phyloP scores from a whole-genome alignment of 129 eudicot species.

The Escallonia rubra region DNA sequence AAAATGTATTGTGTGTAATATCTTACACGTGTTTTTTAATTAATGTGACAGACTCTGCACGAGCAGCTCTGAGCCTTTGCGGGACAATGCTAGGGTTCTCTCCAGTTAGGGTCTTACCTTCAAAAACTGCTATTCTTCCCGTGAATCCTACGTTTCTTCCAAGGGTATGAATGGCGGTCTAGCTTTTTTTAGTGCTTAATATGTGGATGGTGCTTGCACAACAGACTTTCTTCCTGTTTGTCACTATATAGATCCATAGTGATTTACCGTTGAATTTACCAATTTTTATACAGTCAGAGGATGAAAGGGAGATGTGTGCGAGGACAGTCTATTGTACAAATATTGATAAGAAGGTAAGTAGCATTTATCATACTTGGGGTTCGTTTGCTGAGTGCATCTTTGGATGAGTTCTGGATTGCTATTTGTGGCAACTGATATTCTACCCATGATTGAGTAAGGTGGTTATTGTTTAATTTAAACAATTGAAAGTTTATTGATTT shows the following conservation, averaged over 20 bases:
- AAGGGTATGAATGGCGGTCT: slow-evolving; percentile 43
- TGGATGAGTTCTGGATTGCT: neutral
- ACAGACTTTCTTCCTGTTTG: neutral
- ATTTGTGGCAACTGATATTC: neutral
- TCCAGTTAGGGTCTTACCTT: slow-evolving; percentile 82
- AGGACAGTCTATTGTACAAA: slow-evolving; percentile 98
- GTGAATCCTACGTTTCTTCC: slow-evolving; percentile 98
- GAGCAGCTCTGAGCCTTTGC: slow-evolving; percentile 74
- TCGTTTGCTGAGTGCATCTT: neutral
- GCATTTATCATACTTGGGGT: neutral
- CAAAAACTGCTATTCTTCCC: slow-evolving; percentile 97
- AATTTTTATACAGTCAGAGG: slow-evolving; percentile 63
- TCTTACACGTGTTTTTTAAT: slow-evolving; percentile 6
- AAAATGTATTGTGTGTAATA: neutral
- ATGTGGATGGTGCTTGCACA: neutral
- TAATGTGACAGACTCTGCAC: slow-evolving; percentile 66
- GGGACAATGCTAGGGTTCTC: slow-evolving; percentile 80
- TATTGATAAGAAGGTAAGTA: slow-evolving; percentile 82
- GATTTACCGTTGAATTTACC: neutral
- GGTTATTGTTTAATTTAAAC: neutral
- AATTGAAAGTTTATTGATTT: neutral
- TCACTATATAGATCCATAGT: neutral
- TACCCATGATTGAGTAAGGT: neutral
- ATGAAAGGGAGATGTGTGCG: slow-evolving; percentile 96
- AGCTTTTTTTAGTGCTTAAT: neutral